phyloP scores from a whole-genome alignment of 2,329 filamentous ascomycete species.

The Penicillium sp. region DNA sequence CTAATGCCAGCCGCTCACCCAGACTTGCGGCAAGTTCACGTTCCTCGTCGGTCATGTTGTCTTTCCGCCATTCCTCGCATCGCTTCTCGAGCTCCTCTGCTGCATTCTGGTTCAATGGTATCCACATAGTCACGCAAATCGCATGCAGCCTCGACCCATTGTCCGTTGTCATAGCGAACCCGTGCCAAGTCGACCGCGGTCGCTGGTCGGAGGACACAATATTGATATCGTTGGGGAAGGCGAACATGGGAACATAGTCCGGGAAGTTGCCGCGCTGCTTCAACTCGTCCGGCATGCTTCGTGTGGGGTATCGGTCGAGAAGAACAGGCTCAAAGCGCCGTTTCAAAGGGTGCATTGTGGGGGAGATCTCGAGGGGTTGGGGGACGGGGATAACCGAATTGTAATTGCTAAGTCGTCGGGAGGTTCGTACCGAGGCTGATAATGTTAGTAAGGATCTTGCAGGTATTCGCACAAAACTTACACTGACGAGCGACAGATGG shows the following conservation, averaged over 20 bases:
- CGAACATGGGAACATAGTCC: conserved; percentile 99
- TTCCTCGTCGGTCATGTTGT: conserved; percentile 98
- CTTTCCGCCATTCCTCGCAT: conserved; percentile 84
- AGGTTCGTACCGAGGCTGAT: conserved; percentile 71
- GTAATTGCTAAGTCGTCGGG: conserved; percentile 91
- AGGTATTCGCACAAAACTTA: conserved; percentile 45
- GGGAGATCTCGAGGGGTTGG: conserved; percentile 83
- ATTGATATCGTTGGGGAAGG: conserved; percentile 96
- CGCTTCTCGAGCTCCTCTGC: conserved; percentile 73
- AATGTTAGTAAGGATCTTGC: too few species aligned
- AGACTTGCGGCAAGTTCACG: conserved; percentile 89
- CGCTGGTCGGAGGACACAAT: conserved; percentile 94
- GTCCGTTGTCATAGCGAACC: conserved; percentile 94
- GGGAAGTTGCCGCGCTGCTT: conserved; percentile 83
- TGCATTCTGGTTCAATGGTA: conserved; percentile 76
- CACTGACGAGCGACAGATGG: conserved; percentile 73
- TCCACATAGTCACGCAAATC: conserved; percentile 90
- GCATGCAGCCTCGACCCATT: conserved; percentile 92
- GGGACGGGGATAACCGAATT: conserved; percentile 96
- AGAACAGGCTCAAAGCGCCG: conserved; percentile 94
- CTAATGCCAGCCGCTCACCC: conserved; percentile 80
- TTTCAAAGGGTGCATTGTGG: conserved; percentile 93
- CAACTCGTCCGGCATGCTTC: conserved; percentile 76
- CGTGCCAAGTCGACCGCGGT: conserved; percentile 96
- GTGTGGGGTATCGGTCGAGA: conserved; percentile 88